Percentiles rank a stretch among this genome's conserved stretches.
Evolutionary conservation across 1,284 basidiomycete species (phyloP).

Genomic region (Microbotryomycetes sp.): DNA sequence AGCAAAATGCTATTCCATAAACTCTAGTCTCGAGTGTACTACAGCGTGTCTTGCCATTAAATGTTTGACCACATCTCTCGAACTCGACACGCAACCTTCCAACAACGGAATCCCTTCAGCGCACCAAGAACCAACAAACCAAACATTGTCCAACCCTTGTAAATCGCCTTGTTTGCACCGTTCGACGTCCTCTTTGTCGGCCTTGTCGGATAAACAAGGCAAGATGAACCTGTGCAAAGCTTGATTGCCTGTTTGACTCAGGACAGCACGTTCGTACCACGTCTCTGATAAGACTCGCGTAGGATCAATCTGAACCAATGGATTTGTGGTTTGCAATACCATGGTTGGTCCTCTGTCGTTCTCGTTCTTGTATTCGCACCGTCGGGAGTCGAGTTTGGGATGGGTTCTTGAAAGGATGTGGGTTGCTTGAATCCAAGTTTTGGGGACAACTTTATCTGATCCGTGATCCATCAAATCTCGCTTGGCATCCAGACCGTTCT

Average conservation of each 20-base stretch:
- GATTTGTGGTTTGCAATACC: constrained; percentile 67
- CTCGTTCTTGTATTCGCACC: constrained; percentile 1
- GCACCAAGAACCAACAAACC: constrained; percentile 55
- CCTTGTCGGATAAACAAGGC: background rate
- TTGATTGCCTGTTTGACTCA: constrained; percentile 49
- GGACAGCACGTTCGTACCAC: constrained; percentile 55
- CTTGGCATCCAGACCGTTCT: constrained; percentile 39
- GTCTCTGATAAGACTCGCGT: constrained; percentile 53
- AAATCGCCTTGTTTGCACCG: background rate
- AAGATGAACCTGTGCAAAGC: constrained; percentile 48
- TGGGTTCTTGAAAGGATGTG: constrained; percentile 44
- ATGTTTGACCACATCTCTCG: constrained; percentile 47
- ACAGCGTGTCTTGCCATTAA: background rate
- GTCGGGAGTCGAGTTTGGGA: constrained; percentile 38
- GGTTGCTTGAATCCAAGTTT: constrained; percentile 45
- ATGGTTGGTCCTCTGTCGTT: background rate
- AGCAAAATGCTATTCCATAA: background rate
- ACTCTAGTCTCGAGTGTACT: background rate
- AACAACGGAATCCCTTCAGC: constrained; percentile 54
- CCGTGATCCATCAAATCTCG: constrained; percentile 46
- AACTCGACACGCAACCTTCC: constrained; percentile 59
- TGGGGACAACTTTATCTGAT: background rate
- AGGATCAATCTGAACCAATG: constrained; percentile 51
- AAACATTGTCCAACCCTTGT: constrained; percentile 42
- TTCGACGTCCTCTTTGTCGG: background rate